Percentiles rank a stretch among this genome's conserved stretches.
Conservation (phyloP, 257 asterid species). For the Penstemon newberryi region DNA sequence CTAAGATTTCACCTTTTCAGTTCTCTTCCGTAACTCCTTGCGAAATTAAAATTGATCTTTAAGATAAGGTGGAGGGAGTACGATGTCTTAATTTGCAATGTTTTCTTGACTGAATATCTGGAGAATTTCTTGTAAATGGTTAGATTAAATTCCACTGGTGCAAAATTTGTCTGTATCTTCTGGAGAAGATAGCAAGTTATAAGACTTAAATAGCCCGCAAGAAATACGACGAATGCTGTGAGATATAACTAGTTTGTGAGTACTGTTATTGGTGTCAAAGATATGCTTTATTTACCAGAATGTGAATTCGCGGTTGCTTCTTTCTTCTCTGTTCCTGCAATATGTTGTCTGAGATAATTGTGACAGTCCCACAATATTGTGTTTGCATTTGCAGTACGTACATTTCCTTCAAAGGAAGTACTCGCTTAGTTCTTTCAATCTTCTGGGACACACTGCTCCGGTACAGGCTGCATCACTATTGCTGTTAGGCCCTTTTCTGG, state of each 20-base stretch:
- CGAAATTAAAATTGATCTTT: not conserved
- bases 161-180: no score
- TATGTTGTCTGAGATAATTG: slow-evolving; percentile 26
- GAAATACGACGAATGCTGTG: slow-evolving; percentile 8
- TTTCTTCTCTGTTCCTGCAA: not conserved
- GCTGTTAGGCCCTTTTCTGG: slow-evolving; percentile 84
- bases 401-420: slow-evolving; percentile 94
- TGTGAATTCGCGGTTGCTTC: not conserved
- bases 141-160: no score
- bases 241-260: slow-evolving; percentile 20
- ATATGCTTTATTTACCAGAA: not conserved
- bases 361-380: slow-evolving; percentile 16
- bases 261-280: slow-evolving; percentile 17
- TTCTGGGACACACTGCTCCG: slow-evolving; percentile 98
- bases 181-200: no score
- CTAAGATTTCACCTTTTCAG: not conserved
- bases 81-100: not conserved
- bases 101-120: no score
- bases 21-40: not conserved
- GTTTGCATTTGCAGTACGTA: slow-evolving; percentile 75
- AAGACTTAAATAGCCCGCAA: not conserved
- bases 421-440: slow-evolving; percentile 91
- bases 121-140: no score
- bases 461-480: slow-evolving; percentile 90
- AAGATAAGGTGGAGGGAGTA: not conserved